Percentiles rank a stretch among this genome's conserved stretches.
phyloP scores from a whole-genome alignment of 306 rosid genomes.

The Gynostemma pentaphyllum region DNA sequence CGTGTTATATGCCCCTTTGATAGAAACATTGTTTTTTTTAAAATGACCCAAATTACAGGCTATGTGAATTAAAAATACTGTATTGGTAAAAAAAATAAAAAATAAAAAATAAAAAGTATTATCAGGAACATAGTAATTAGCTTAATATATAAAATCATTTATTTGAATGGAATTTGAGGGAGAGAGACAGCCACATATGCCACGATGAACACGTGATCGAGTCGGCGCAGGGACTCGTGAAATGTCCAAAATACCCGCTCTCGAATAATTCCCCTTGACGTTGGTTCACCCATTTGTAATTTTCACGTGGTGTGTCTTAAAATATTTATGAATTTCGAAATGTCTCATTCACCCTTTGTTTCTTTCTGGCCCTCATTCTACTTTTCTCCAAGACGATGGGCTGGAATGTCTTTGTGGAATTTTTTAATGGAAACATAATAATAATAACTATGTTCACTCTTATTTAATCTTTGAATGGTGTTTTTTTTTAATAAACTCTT shows the following conservation, averaged over 20 bases:
- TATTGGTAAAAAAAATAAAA: too few species aligned
- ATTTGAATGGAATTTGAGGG: too few species aligned
- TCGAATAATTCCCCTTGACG: not conserved
- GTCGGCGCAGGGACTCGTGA: not conserved
- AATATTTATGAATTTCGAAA: not conserved
- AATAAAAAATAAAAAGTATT: too few species aligned
- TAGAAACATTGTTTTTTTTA: too few species aligned
- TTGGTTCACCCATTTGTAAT: not conserved
- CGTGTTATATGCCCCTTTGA: too few species aligned
- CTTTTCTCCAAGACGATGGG: not conserved
- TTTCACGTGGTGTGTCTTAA: not conserved
- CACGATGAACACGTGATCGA: constrained; percentile 1
- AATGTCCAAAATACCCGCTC: not conserved
- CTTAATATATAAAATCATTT: too few species aligned
- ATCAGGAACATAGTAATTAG: too few species aligned
- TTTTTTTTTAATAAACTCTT: too few species aligned
- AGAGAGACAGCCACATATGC: constrained; percentile 1
- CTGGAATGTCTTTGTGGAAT: not conserved
- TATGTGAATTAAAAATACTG: too few species aligned
- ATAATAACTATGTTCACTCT: too few species aligned
- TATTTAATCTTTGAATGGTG: not conserved
- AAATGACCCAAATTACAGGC: too few species aligned
- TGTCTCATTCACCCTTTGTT: not conserved
- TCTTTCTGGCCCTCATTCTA: not conserved
- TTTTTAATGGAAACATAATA: too few species aligned